These are phyloP conservation scores for Moricandia moricandioides DNA, from an alignment of 345 rosid species.

Conservation along the genomic window DNA sequence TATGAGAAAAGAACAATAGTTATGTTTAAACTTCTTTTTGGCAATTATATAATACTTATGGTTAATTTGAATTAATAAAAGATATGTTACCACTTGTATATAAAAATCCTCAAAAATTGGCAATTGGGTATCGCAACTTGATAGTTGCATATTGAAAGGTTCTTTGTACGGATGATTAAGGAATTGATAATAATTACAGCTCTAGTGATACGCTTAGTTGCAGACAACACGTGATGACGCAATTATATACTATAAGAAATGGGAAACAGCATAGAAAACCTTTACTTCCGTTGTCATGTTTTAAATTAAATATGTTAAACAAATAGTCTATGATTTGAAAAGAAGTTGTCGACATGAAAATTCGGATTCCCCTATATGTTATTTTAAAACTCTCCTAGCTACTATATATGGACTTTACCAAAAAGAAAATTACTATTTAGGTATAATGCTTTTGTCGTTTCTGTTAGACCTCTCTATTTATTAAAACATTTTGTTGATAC, in stretches of 20 bases:
- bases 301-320: too few relatives aligned
- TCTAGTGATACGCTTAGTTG: too few relatives aligned
- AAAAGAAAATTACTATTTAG: not conserved
- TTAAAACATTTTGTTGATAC: not conserved
- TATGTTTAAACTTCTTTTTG: too few relatives aligned
- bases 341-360: conserved; percentile 25
- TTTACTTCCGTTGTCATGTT: too few relatives aligned
- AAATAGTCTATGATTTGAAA: too few relatives aligned
- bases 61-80: not conserved
- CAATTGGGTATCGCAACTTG: conserved; percentile 27
- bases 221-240: too few relatives aligned
- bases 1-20: not conserved
- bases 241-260: too few relatives aligned
- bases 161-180: conserved; percentile 1
- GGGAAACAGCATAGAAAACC: too few relatives aligned
- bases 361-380: conserved; percentile 1
- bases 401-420: conserved; percentile 9
- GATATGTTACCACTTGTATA: conserved; percentile 16
- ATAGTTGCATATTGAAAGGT: conserved; percentile 4
- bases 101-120: not conserved
- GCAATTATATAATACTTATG: not conserved
- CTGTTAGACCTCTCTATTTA: not conserved
- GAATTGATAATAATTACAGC: not conserved
- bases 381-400: not conserved
- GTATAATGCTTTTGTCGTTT: not conserved